These are phyloP conservation scores for Kappamyces sp. DNA, from an alignment of 192 early-diverging fungal species.

Conservation along the genomic window DNA sequence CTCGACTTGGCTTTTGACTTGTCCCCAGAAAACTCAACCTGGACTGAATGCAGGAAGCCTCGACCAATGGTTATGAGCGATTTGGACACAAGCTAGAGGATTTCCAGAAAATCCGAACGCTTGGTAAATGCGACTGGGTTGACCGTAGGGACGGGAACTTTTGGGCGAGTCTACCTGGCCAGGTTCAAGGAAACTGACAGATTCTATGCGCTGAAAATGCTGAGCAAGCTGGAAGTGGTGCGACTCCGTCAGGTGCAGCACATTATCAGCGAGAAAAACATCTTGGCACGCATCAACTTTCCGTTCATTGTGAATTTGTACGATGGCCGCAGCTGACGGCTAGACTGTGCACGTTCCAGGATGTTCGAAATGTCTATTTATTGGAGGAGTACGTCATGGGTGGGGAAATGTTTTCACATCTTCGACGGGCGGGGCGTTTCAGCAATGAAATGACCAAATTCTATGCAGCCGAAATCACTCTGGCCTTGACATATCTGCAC, in stretches of 20 bases:
- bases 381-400: conserved; percentile 93
- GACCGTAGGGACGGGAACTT: conserved; percentile 84
- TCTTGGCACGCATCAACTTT: conserved; percentile 40
- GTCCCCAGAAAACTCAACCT: too few relatives aligned
- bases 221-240: conserved; percentile 51
- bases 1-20: too few relatives aligned
- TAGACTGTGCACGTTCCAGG: conserved; percentile 92
- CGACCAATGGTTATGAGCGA: conserved; percentile 32
- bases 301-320: conserved; percentile 54
- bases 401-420: conserved; percentile 94
- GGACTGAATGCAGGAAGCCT: conserved; percentile 14
- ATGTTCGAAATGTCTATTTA: conserved; percentile 91
- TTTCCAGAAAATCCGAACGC: conserved; percentile 44
- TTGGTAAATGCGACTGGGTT: conserved; percentile 33
- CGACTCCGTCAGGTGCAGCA: conserved; percentile 55
- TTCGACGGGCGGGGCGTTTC: conserved; percentile 85
- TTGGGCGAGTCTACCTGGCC: conserved; percentile 89
- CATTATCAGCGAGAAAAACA: conserved; percentile 53
- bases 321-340: conserved; percentile 2
- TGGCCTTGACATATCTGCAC: conserved; percentile 95
- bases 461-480: conserved; percentile 90
- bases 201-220: conserved; percentile 70
- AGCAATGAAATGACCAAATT: conserved; percentile 92
- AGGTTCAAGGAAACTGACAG: conserved; percentile 71
- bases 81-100: conserved; percentile 40